These are phyloP conservation scores for Haberlea rhodopensis DNA, from an alignment of 257 asterid genomes.

Conservation along the genomic window DNA sequence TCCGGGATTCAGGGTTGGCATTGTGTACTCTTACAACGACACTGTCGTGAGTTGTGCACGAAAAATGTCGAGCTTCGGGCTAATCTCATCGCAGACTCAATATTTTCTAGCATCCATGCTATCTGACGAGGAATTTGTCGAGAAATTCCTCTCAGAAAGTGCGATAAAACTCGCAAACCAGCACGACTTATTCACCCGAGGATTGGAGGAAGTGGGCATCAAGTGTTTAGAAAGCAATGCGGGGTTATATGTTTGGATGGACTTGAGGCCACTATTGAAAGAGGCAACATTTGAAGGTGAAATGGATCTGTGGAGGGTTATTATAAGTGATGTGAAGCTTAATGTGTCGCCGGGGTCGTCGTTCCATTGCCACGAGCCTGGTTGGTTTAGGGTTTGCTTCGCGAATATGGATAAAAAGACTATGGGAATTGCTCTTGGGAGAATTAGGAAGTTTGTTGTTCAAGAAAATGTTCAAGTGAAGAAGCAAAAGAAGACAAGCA, in stretches of 20 bases:
- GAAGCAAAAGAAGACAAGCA: conserved; percentile 31
- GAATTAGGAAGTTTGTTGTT: conserved; percentile 47
- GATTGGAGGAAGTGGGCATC: conserved; percentile 47
- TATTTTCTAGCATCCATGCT: conserved; percentile 54
- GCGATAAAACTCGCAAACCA: conserved; percentile 37
- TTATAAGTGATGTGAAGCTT: conserved; percentile 55
- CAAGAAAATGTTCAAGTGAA: conserved; percentile 2
- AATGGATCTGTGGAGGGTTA: conserved; percentile 53
- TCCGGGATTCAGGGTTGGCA: conserved; percentile 80
- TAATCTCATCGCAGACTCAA: conserved; percentile 76
- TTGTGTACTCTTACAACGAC: conserved; percentile 72
- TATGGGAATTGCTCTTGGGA: conserved; percentile 43
- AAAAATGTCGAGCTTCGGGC: conserved; percentile 81
- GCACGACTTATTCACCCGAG: conserved; percentile 34
- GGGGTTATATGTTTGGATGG: conserved; percentile 86
- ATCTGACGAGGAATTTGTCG: conserved; percentile 55
- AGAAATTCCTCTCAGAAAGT: conserved; percentile 32
- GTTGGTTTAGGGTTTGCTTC: conserved; percentile 85
- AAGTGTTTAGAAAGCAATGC: conserved; percentile 65
- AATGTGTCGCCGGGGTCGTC: conserved; percentile 80
- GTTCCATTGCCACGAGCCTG: conserved; percentile 70
- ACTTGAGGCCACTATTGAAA: conserved; percentile 45
- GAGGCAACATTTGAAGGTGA: conserved; percentile 55
- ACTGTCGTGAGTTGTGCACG: conserved; percentile 40
- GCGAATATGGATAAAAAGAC: conserved; percentile 79